A percentile compares a stretch with the other conserved stretches of the same genome.
Conservation (phyloP, 2,329 filamentous ascomycete species). For the Cercospora sojina region DNA sequence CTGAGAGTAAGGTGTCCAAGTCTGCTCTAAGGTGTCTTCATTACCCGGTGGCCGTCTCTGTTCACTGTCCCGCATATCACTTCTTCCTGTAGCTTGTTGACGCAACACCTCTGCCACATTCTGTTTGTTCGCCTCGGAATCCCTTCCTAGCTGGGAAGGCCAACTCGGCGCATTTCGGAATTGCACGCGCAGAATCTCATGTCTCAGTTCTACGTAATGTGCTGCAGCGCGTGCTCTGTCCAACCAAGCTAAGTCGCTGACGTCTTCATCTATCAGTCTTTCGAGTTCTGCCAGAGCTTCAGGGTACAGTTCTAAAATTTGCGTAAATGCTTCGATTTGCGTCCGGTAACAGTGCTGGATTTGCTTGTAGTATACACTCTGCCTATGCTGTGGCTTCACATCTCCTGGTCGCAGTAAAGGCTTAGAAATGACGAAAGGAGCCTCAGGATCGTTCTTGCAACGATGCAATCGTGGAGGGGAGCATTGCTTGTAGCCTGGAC, state of each 20-base stretch:
- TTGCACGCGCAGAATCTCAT: neutral
- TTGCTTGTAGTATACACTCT: neutral
- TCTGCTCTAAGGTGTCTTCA: no score
- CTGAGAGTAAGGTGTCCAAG: neutral
- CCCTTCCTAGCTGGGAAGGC: neutral
- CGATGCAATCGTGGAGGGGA: neutral
- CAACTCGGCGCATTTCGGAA: neutral
- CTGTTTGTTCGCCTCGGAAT: neutral
- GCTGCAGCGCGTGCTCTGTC: neutral
- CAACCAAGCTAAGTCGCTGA: neutral
- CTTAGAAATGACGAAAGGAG: neutral
- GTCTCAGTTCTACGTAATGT: neutral
- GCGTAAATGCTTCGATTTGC: neutral
- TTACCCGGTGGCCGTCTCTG: neutral
- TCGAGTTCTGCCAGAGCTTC: neutral
- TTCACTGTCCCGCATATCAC: neutral
- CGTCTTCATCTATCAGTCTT: neutral
- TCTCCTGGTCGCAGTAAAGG: neutral
- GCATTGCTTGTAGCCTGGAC: slow-evolving; percentile 7
- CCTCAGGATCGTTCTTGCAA: neutral
- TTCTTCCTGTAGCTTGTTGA: neutral
- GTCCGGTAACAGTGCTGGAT: neutral
- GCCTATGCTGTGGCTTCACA: neutral
- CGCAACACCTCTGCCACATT: neutral
- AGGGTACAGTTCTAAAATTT: neutral